These are phyloP conservation scores for Russula sp. DNA, from an alignment of 768 basidiomycete genomes.

Conservation along the genomic window DNA sequence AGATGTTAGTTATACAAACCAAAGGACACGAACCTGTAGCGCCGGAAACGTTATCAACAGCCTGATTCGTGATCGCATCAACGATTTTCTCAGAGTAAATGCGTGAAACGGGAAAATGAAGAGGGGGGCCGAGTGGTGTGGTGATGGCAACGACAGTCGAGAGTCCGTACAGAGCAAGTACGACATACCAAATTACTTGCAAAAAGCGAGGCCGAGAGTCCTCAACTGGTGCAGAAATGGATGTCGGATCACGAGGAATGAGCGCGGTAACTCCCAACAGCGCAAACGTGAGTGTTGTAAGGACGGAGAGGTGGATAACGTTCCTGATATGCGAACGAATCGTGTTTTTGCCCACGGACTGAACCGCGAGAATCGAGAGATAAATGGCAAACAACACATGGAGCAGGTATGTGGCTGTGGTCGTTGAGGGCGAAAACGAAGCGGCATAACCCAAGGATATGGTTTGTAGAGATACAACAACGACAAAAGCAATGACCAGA, in stretches of 20 bases:
- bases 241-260: slow-evolving; percentile 47
- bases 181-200: slow-evolving; percentile 49
- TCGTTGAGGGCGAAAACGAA: slow-evolving; percentile 32
- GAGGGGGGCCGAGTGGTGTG: slow-evolving; percentile 68
- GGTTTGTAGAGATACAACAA: slow-evolving; percentile 50
- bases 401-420: slow-evolving; percentile 43
- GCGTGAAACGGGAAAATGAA: slow-evolving; percentile 68
- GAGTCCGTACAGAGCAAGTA: slow-evolving; percentile 49
- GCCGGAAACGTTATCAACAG: slow-evolving; percentile 74
- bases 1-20: neutral
- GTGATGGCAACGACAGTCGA: slow-evolving; percentile 44
- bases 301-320: slow-evolving; percentile 55
- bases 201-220: slow-evolving; percentile 31
- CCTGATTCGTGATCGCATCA: slow-evolving; percentile 54
- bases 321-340: slow-evolving; percentile 38
- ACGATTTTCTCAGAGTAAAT: slow-evolving; percentile 76
- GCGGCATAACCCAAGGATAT: slow-evolving; percentile 56
- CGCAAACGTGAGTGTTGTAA: slow-evolving; percentile 50
- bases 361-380: slow-evolving; percentile 48
- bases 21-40: slow-evolving; percentile 42
- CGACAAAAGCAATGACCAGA: slow-evolving; percentile 47
- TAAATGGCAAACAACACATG: slow-evolving; percentile 60
- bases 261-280: slow-evolving; percentile 52
- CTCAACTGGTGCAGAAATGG: slow-evolving; percentile 30
- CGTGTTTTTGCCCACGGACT: slow-evolving; percentile 49